Conservation (phyloP, 805 yeast genomes). For the Lachancea sp. region DNA sequence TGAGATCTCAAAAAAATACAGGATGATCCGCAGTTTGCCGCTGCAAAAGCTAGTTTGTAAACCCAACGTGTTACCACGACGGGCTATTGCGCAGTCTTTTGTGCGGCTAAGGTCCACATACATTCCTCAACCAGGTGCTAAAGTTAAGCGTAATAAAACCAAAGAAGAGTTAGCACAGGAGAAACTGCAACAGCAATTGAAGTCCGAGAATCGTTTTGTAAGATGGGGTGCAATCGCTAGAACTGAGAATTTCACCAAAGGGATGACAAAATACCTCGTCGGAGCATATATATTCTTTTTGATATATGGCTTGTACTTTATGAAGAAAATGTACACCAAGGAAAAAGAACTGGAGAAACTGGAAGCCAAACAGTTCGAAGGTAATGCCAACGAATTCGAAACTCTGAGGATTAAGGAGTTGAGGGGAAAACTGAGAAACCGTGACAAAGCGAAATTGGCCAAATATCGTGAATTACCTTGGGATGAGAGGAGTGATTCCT, state of each 20-base stretch:
- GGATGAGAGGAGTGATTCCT: conserved; percentile 26
- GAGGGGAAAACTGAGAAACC: conserved; percentile 53
- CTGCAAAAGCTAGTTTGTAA: not conserved
- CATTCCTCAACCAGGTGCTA: conserved; percentile 18
- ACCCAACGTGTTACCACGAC: not conserved
- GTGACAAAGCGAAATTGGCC: conserved; percentile 53
- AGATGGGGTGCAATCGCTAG: conserved; percentile 51
- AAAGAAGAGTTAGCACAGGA: conserved; percentile 32
- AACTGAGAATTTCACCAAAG: conserved; percentile 52
- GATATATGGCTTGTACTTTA: conserved; percentile 54
- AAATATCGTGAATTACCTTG: conserved; percentile 51
- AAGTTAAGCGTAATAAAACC: conserved; percentile 23
- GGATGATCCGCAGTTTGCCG: not conserved
- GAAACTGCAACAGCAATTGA: conserved; percentile 31
- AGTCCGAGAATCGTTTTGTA: conserved; percentile 33
- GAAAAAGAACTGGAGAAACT: conserved; percentile 52
- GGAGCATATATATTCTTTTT: conserved; percentile 53
- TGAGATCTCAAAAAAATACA: not conserved
- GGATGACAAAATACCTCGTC: conserved; percentile 56
- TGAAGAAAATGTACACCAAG: conserved; percentile 58
- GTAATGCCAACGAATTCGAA: conserved; percentile 52
- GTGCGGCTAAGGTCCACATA: conserved; percentile 10
- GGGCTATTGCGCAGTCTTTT: not conserved
- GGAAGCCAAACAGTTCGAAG: conserved; percentile 34
- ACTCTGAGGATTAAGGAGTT: conserved; percentile 54